Evolutionary conservation across 495 filamentous ascomycete species (phyloP), one percentile per base, ranked within the genome.

Genomic region (Pyronema domesticum): DNA sequence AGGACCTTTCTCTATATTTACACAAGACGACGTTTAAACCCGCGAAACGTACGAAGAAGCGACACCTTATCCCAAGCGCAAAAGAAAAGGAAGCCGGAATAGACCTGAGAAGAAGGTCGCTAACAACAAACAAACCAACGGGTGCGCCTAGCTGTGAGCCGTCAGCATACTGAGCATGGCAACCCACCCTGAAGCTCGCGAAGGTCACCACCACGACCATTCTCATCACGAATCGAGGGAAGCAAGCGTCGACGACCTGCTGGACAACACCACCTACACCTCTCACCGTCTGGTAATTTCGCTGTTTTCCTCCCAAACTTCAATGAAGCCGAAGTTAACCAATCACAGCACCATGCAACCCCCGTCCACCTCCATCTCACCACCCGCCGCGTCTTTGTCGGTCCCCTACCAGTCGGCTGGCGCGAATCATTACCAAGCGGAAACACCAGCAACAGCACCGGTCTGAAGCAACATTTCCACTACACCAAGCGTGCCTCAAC

Each of bases 341-440:
- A 13, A 37, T 44, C 5, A 23, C 19, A 65, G 63, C 59, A 66
- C 34, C 63, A 66, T 49, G 63, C 54, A 46, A 66, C 56, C 37
- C 59, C 59, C 42, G 39, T 50, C 18, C 63, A 66, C 46, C 51
- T 66, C n/a, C 63, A 66, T 43, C 9, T 62, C 30, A 66, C 63
- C 13, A 62, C 55, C 14, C 54, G 63, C 37, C 56, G 63, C 43
- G 55, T 65, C 62, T 66, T 66, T 45, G 57, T 66, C 8, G 63
- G 63, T 6, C 63, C 63, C 5, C 62, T 65, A 15, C 63, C 63
- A 1, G 53, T 55, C 43, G 59, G 55, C 18, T 66, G 63, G 63
- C 48, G 62, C 60, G 52, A 62, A 57, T 39, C 62, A 65, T 43
- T 54, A 30, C 23, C 23, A 30, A 30, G 23, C 23, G 23, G 23